Base-by-base conservation (phyloP, 2,329 filamentous ascomycete species). In the Nigrospora oryzae region DNA sequence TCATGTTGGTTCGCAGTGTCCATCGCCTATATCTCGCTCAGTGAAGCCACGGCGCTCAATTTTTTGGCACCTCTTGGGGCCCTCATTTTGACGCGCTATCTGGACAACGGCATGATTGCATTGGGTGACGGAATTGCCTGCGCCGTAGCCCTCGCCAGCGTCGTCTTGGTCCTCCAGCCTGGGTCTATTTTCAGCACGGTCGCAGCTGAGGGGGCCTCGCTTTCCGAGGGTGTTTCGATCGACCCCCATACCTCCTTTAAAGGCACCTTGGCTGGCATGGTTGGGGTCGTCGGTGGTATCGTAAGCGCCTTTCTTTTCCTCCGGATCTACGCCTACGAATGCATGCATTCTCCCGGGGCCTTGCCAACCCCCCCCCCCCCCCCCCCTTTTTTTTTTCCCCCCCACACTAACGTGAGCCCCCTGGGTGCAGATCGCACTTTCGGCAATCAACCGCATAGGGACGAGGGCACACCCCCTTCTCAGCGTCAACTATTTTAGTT, bases 31-130 rank as follows among this genome's bases (percentile, higher is more conserved):
- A 30, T 42, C 11, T 42, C 40, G 12, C 40, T 42, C 12, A 36
- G 40, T 32, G 40, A 42, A 36, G 40, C 40, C 3, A 42, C 40
- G 16, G 40, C 40, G 15, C 40, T 42, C 40, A 42, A 42, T 17
- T 42, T 42, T 15, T 10, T 42, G 32, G 40, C 40, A 36, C 40
- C 40, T n/a, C 40, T 42, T 12, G 40, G 40, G 13, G 32, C 31
- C 16, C 12, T 42, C 15, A 42, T 42, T 12, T 23, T 42, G 32
- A 36, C 40, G 11, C 33, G 40, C 15, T 42, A 14, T 12, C 13
- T 42, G 32, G 40, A 42, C 12, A 36, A 42, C 15, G 40, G 40
- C 40, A 12, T 11, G 8, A 23, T 42, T 34, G 13, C 40, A 4
- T 4, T 42, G 11, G 8, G 13, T 13, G 40, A 42, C 40, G 16